Evolutionary conservation across 164 flowering plant genomes (phyloP), one percentile per base, ranked within the genome.

Genomic region (Cinnamomum chago): DNA sequence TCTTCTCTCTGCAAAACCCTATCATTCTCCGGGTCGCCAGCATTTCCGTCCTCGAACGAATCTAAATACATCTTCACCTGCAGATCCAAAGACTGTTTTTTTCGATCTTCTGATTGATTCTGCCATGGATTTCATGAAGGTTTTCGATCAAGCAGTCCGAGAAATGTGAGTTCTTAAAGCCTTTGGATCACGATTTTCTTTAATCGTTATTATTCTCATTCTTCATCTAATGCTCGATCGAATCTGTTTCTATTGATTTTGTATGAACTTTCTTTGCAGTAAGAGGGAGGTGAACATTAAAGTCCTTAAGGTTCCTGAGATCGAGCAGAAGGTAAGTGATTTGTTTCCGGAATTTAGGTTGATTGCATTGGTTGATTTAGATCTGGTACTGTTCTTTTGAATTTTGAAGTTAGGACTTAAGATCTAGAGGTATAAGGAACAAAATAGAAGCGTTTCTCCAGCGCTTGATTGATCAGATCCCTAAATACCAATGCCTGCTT

Each of bases 51-150:
- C 5, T 40, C 47, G 10, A 40, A 55, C 60, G n/a, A 55, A 55
- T 15, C 60, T 20, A 15, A 55, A 15, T 55, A 55, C 17, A 15
- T 55, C 5, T 55, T 55, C 60, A 15, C 60, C 47, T 40, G 47
- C 60, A 55, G 60, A 55, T 55, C 60, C n/a, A 17, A 55, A 15
- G 60, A 55, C 60, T 55, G 20, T 3, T 55, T 55, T 14, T 55
- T 55, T 30, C 50, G 14, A 25, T 67, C 40, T 30, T 15, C 47
- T 25, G 47, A 20, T 15, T 0, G n/a, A 58, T 67, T 23, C 76
- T 12, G 82, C 76, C 74, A 95, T 95, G 99, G 99, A 95, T 89
- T 95, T 95, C 90, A 93, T 95, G 97, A 95, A 95, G 88, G 99
- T 89, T 33, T 58, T 95, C 82, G 99, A 95, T 86, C 98, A 95